phyloP scores from a whole-genome alignment of 2,329 filamentous ascomycete species.

The Cladophialophora exuberans region DNA sequence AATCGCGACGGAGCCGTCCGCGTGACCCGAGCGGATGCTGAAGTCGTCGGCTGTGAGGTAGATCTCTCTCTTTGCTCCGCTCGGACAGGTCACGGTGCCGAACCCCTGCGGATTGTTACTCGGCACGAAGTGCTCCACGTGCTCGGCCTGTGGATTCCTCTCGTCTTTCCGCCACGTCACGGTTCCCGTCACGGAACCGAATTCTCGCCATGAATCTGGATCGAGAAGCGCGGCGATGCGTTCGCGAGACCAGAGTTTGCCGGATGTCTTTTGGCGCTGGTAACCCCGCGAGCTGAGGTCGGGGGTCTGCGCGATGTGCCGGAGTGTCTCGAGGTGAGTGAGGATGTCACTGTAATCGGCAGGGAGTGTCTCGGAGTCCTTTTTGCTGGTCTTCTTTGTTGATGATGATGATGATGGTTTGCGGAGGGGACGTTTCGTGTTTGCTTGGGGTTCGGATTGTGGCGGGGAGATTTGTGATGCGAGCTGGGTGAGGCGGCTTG shows the following conservation, averaged over 20 bases:
- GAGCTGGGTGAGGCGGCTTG: slow-evolving; percentile 52
- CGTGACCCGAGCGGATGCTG: slow-evolving; percentile 64
- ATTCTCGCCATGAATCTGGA: slow-evolving; percentile 58
- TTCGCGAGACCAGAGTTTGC: slow-evolving; percentile 68
- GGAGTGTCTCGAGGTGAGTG: slow-evolving; percentile 55
- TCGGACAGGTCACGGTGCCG: slow-evolving; percentile 46
- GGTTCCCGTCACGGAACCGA: slow-evolving; percentile 63
- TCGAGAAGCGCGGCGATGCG: slow-evolving; percentile 63
- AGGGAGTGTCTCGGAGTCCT: slow-evolving; percentile 45
- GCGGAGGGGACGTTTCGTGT: slow-evolving; percentile 38
- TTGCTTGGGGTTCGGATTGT: slow-evolving; percentile 28
- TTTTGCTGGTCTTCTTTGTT: slow-evolving; percentile 24
- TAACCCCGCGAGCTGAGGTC: slow-evolving; percentile 60
- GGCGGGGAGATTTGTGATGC: slow-evolving; percentile 45
- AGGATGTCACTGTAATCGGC: slow-evolving; percentile 67
- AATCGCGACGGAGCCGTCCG: slow-evolving; percentile 61
- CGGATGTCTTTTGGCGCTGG: slow-evolving; percentile 63
- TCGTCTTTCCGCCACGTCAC: slow-evolving; percentile 56
- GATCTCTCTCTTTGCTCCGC: slow-evolving; percentile 53
- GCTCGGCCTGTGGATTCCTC: slow-evolving; percentile 47
- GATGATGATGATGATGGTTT: too few relatives aligned
- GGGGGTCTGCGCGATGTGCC: slow-evolving; percentile 58
- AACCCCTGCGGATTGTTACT: slow-evolving; percentile 67
- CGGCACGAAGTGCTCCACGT: slow-evolving; percentile 57
- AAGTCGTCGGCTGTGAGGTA: slow-evolving; percentile 69